phyloP scores from a whole-genome alignment of 495 filamentous ascomycete genomes.

The Penicillium turbatum region DNA sequence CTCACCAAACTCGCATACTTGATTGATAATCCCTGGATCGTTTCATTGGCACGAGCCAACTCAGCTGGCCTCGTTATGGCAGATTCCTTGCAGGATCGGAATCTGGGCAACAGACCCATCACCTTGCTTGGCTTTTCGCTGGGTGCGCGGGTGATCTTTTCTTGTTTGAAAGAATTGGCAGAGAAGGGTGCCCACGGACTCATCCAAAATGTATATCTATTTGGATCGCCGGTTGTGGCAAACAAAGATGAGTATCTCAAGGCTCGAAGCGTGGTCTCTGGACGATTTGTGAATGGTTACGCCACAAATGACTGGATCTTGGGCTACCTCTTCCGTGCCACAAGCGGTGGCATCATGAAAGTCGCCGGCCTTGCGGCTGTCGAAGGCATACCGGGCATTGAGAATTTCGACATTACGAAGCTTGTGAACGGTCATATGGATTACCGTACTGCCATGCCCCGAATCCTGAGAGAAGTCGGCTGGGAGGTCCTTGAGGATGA shows the following conservation, averaged over 20 bases:
- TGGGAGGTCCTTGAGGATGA: constrained; percentile 91
- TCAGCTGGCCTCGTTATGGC: constrained; percentile 90
- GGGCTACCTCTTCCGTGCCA: constrained; percentile 94
- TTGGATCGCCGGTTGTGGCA: constrained; percentile 86
- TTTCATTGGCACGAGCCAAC: constrained; percentile 85
- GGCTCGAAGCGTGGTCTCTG: constrained; percentile 75
- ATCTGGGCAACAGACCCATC: constrained; percentile 84
- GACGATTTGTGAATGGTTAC: constrained; percentile 92
- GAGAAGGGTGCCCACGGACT: constrained; percentile 83
- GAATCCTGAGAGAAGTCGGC: constrained; percentile 74
- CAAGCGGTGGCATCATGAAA: constrained; percentile 83
- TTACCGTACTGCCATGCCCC: constrained; percentile 88
- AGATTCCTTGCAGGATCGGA: constrained; percentile 87
- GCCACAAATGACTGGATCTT: constrained; percentile 96
- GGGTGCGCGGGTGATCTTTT: constrained; percentile 88
- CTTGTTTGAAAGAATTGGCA: constrained; percentile 83
- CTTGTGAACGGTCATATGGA: constrained; percentile 94
- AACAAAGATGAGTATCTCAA: constrained; percentile 87
- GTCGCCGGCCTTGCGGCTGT: constrained; percentile 86
- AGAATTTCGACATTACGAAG: constrained; percentile 86
- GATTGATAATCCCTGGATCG: constrained; percentile 97
- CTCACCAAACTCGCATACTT: constrained; percentile 93
- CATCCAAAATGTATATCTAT: constrained; percentile 92
- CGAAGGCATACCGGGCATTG: constrained; percentile 70
- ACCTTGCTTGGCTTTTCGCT: constrained; percentile 97